A percentile compares a stretch with the other conserved stretches of the same genome.
phyloP scores from a whole-genome alignment of 2,329 filamentous ascomycete species.

The Leptographium galeiforme region DNA sequence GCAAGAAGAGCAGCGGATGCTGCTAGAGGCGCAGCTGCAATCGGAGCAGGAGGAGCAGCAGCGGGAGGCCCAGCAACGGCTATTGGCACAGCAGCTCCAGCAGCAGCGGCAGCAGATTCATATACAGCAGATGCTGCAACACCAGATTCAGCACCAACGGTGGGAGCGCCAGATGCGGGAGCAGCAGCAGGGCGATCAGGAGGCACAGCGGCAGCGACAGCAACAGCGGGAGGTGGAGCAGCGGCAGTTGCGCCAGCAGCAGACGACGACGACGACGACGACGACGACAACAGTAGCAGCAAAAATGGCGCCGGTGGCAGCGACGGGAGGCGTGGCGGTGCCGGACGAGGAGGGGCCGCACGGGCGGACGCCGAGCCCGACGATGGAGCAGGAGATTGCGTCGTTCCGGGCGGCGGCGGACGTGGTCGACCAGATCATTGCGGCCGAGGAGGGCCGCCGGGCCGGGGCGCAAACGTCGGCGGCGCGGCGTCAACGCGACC shows the following conservation, averaged over 20 bases:
- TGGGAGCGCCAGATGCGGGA: not conserved
- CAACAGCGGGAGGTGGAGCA: not conserved
- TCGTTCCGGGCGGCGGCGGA: constrained; percentile 31
- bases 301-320: not conserved
- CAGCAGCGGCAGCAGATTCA: not conserved
- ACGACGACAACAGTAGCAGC: not conserved
- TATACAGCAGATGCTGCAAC: not conserved
- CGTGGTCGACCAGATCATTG: constrained; percentile 31
- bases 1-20: not conserved
- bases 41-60: not conserved
- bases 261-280: not conserved
- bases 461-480: constrained; percentile 9
- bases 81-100: not conserved
- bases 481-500: constrained; percentile 8
- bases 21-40: not conserved
- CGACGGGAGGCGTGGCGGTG: not conserved
- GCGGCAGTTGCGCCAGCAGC: not conserved
- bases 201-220: not conserved
- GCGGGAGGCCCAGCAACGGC: not conserved
- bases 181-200: not conserved
- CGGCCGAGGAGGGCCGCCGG: constrained; percentile 25
- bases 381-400: constrained; percentile 36
- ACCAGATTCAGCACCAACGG: not conserved
- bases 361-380: constrained; percentile 13
- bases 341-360: no score